Percentiles rank a stretch among this genome's conserved stretches.
These are phyloP conservation scores for Eimeria tenella DNA, from an alignment of 169 alveolate species.

Conservation along the genomic window DNA sequence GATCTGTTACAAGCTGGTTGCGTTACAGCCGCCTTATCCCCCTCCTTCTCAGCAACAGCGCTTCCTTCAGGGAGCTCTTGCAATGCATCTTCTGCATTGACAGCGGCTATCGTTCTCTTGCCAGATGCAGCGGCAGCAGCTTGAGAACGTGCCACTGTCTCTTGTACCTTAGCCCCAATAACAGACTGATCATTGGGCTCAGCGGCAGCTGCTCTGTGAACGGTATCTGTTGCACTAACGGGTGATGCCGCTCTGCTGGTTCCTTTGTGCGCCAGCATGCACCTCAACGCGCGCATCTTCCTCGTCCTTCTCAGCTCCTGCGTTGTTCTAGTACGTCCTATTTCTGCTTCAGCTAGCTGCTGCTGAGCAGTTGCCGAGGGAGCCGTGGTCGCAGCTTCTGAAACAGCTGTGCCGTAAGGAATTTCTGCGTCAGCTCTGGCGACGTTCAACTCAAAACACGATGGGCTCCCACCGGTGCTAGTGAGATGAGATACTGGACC, in stretches of 20 bases:
- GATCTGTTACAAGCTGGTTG: too few relatives aligned
- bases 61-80: constrained; percentile 56
- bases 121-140: constrained; percentile 54
- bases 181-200: not conserved
- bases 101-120: constrained; percentile 35
- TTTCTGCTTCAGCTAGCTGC: not conserved
- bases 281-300: constrained; percentile 59
- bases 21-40: too few relatives aligned
- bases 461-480: too few relatives aligned
- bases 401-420: not conserved
- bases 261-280: constrained; percentile 53
- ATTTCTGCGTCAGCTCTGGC: not conserved
- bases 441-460: too few relatives aligned
- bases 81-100: constrained; percentile 42
- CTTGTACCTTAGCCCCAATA: not conserved
- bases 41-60: not conserved
- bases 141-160: constrained; percentile 20
- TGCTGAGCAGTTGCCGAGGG: not conserved
- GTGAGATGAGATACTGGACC: too few relatives aligned
- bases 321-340: not conserved
- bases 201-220: not conserved
- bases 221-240: constrained; percentile 9
- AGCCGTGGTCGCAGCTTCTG: not conserved
- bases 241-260: constrained; percentile 6
- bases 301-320: constrained; percentile 12